Evolutionary conservation across 2,329 filamentous ascomycete genomes (phyloP).

Genomic region (Sporothrix variecibatus): DNA sequence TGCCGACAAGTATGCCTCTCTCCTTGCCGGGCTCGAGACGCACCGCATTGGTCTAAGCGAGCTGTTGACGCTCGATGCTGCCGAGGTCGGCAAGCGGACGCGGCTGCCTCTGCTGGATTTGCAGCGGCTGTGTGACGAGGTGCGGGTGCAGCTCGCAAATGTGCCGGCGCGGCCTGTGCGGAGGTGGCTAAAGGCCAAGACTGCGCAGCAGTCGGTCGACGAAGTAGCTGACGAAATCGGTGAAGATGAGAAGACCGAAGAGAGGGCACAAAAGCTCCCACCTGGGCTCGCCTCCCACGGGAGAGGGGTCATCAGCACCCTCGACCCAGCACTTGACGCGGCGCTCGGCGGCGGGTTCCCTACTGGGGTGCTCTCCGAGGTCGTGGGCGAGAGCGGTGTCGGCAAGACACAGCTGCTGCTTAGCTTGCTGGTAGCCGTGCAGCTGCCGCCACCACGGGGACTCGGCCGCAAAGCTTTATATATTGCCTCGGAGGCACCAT

Average conservation of each 20-base stretch:
- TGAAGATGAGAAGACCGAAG: background rate
- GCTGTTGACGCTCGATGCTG: slow-evolving; percentile 78
- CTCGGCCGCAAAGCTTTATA: slow-evolving; percentile 78
- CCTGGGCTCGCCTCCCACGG: no score
- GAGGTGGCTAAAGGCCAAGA: background rate
- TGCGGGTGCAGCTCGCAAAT: slow-evolving; percentile 22
- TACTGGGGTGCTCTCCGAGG: slow-evolving; percentile 78
- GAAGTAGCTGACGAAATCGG: background rate
- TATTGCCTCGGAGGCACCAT: slow-evolving; percentile 86
- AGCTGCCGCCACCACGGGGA: slow-evolving; percentile 74
- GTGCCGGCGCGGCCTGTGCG: background rate
- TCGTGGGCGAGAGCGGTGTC: slow-evolving; percentile 89
- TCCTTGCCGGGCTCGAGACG: slow-evolving; percentile 78
- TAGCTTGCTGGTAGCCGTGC: slow-evolving; percentile 77
- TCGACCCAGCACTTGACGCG: slow-evolving; percentile 71
- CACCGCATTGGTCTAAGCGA: slow-evolving; percentile 77
- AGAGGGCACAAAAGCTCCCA: no score
- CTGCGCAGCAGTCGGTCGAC: slow-evolving; percentile 32
- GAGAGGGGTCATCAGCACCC: slow-evolving; percentile 69
- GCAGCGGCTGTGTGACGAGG: slow-evolving; percentile 61
- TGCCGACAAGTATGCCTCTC: slow-evolving; percentile 64
- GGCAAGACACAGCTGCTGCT: slow-evolving; percentile 96
- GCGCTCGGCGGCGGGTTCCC: slow-evolving; percentile 81
- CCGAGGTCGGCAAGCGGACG: slow-evolving; percentile 83
- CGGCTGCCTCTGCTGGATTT: slow-evolving; percentile 79